Percentiles rank a stretch among this genome's conserved stretches.
These are phyloP conservation scores for Stephanodiscus triporus DNA, from an alignment of 108 stramenopile genomes.

Conservation along the genomic window DNA sequence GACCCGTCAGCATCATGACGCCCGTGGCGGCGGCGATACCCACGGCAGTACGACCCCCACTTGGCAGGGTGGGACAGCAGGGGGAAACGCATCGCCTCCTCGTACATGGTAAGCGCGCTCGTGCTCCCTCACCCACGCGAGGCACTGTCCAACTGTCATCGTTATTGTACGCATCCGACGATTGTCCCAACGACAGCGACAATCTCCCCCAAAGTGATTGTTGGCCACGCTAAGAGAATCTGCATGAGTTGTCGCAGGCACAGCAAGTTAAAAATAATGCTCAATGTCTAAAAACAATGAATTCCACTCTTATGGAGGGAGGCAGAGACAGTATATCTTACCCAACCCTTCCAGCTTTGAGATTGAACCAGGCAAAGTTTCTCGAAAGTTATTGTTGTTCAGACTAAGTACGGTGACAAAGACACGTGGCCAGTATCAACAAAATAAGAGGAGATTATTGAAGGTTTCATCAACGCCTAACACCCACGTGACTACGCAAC, in stretches of 20 bases:
- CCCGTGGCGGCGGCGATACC: too few species aligned
- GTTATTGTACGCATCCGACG: neutral
- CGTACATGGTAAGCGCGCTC: slow-evolving; percentile 35
- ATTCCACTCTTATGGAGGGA: neutral
- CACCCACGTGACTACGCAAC: neutral
- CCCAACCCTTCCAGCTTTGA: slow-evolving; percentile 42
- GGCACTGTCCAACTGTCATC: slow-evolving; percentile 37
- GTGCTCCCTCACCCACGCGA: slow-evolving; percentile 29
- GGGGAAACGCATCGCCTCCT: slow-evolving; percentile 43
- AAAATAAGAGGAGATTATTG: neutral
- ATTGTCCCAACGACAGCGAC: neutral
- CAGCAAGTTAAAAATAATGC: neutral
- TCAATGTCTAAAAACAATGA: neutral
- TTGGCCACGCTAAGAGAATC: slow-evolving; percentile 37
- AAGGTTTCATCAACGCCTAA: neutral
- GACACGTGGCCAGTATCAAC: neutral
- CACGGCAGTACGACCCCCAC: slow-evolving; percentile 26
- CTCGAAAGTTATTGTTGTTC: slow-evolving; percentile 53
- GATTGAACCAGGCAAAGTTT: slow-evolving; percentile 50
- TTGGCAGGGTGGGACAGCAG: slow-evolving; percentile 28
- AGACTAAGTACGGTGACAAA: slow-evolving; percentile 13
- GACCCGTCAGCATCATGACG: too few species aligned
- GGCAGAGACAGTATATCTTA: neutral
- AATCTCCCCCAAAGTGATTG: slow-evolving; percentile 38
- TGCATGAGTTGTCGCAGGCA: neutral